Conservation (phyloP, 352 stramenopile species). For the Phytophthora crassamura region DNA sequence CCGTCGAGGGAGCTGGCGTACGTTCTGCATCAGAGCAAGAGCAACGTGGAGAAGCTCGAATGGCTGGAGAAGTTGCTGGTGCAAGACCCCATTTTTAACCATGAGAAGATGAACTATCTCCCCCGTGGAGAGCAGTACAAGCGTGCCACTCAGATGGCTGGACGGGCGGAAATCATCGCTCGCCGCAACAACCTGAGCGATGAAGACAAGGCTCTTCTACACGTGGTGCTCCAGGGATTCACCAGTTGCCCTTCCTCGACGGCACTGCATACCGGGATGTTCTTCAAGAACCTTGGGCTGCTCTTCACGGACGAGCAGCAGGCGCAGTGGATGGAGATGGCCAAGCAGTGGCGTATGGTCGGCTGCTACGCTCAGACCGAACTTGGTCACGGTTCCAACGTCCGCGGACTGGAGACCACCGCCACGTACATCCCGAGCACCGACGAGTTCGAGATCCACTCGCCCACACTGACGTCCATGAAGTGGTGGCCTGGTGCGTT, state of each 20-base stretch:
- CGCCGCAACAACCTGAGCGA: conserved; percentile 56
- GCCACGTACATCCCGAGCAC: conserved; percentile 91
- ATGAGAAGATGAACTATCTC: conserved; percentile 72
- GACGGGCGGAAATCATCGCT: conserved; percentile 59
- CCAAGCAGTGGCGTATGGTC: conserved; percentile 75
- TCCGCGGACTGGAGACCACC: conserved; percentile 94
- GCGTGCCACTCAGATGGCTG: conserved; percentile 59
- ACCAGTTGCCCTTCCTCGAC: conserved; percentile 60
- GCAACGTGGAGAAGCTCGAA: conserved; percentile 63
- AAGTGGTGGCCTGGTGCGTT: conserved; percentile 98
- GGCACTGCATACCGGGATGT: conserved; percentile 71
- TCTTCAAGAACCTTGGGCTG: conserved; percentile 66
- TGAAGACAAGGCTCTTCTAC: conserved; percentile 58
- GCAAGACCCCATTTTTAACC: conserved; percentile 33
- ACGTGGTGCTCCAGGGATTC: conserved; percentile 55
- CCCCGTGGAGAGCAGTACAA: conserved; percentile 65
- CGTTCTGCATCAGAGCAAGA: conserved; percentile 63
- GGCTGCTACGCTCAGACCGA: conserved; percentile 91
- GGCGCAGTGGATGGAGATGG: conserved; percentile 67
- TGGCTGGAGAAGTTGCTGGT: conserved; percentile 62
- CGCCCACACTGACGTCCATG: conserved; percentile 92
- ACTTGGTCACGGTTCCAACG: conserved; percentile 90
- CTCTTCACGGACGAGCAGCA: conserved; percentile 80
- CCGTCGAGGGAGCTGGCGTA: conserved; percentile 63
- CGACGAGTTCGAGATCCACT: conserved; percentile 95